Base-by-base conservation (phyloP, 106 monocot species). In the Posidonia australis region DNA sequence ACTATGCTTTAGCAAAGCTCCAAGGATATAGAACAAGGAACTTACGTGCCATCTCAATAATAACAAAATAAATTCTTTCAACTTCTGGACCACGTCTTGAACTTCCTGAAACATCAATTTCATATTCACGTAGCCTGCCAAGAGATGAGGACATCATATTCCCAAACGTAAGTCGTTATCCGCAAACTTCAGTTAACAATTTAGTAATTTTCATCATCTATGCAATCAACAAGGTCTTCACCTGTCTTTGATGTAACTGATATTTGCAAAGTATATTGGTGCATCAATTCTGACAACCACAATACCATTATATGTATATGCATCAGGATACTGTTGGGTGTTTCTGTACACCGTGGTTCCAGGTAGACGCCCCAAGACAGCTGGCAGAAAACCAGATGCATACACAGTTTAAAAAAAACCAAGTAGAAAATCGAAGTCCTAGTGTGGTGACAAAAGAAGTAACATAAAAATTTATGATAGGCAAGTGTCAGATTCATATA, bases 11-110 rank as follows among this genome's bases (percentile, higher is more conserved):
- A 28, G 13, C 13, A 57, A 26, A 28, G 11, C 23, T 28, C 13
- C 23, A 26, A 2, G 25, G 14, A 27, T 13, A 1, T 9, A 61
- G 32, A 22, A 61, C 9, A 23, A 55, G 51, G 25, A 44, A 76
- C 98, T 82, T 76, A 99, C 98, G 98, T 54, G 98, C 87, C 98
- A 99, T 91, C 66, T 99, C 98, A 48, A 99, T 70, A 62, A 99
- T 81, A 14, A 99, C 85, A 74, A 99, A 99, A 62, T 91, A 77
- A 43, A 83, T 80, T 31, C 85, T 82, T 73, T 74, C 77, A 63
- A 91, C 91, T 74, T 99, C 87, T 13, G 83, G 85, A 12, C 98
- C 98, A 52, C 83, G 77, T 7, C 70, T 84, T 24, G 71, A 22
- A 47, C 62, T 72, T 73, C 73, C 73, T 3, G 91, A 81, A 47